phyloP scores from a whole-genome alignment of 148 eudicot genomes.

The Rhododendron simsii region DNA sequence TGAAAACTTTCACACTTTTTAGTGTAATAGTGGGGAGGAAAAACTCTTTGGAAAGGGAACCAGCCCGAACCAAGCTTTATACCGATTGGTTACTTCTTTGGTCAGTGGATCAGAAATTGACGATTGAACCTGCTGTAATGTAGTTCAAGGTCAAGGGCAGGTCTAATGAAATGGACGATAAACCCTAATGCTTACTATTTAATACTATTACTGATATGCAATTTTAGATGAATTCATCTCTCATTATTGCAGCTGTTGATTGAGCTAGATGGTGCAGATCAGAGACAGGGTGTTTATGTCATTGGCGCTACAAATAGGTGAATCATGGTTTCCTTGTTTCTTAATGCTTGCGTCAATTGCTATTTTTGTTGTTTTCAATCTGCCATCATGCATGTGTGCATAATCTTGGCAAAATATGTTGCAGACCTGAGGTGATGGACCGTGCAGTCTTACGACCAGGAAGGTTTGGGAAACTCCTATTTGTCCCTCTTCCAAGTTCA shows the following conservation, averaged over 20 bases:
- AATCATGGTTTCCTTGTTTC: not conserved
- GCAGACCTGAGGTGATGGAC: slow-evolving; percentile 86
- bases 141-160: not conserved
- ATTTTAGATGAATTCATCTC: slow-evolving; percentile 5
- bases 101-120: not conserved
- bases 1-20: not conserved
- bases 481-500: slow-evolving; percentile 67
- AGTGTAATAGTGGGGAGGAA: not conserved
- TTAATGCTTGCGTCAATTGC: not conserved
- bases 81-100: not conserved
- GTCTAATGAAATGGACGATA: not conserved
- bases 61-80: not conserved
- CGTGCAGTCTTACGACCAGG: slow-evolving; percentile 71
- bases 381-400: not conserved
- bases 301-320: slow-evolving; percentile 97
- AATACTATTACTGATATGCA: not conserved
- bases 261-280: slow-evolving; percentile 77
- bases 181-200: not conserved
- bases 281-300: slow-evolving; percentile 70
- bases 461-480: slow-evolving; percentile 67
- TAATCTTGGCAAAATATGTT: slow-evolving; percentile 2
- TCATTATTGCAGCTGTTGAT: slow-evolving; percentile 57
- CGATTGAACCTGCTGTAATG: not conserved
- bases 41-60: not conserved
- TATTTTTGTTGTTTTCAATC: not conserved